Conservation (phyloP, 108 stramenopile species). For the Cyclotella baltica region DNA sequence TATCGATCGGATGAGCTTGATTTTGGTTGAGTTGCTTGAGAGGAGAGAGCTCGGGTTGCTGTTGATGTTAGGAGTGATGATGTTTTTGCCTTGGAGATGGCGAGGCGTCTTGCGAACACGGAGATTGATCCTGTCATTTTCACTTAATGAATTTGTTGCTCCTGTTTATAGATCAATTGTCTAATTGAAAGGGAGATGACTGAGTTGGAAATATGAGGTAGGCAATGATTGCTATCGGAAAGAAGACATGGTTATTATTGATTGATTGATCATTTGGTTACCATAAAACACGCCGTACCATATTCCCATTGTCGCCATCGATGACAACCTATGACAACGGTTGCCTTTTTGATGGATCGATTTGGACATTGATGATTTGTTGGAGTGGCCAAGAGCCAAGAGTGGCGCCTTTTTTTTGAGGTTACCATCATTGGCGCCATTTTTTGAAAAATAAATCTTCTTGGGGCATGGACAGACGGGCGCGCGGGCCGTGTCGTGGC, state of each 20-base stretch:
- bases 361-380: background rate
- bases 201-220: background rate
- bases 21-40: conserved; percentile 34
- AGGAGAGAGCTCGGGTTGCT: conserved; percentile 46
- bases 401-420: background rate
- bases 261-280: too few species aligned
- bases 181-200: background rate
- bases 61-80: conserved; percentile 32
- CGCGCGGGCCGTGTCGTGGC: too few species aligned
- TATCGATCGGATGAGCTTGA: conserved; percentile 1
- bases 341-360: background rate
- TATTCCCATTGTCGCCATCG: too few species aligned
- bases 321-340: background rate
- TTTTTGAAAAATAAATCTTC: background rate
- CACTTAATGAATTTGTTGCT: background rate
- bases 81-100: conserved; percentile 10
- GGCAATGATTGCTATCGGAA: too few species aligned
- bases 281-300: background rate
- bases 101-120: conserved; percentile 6
- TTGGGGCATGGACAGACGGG: background rate
- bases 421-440: background rate
- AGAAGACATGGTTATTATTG: too few species aligned
- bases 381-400: background rate
- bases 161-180: background rate
- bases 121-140: conserved; percentile 9